Base-by-base conservation (phyloP, 495 filamentous ascomycete genomes). In the Penicillium antarcticum region DNA sequence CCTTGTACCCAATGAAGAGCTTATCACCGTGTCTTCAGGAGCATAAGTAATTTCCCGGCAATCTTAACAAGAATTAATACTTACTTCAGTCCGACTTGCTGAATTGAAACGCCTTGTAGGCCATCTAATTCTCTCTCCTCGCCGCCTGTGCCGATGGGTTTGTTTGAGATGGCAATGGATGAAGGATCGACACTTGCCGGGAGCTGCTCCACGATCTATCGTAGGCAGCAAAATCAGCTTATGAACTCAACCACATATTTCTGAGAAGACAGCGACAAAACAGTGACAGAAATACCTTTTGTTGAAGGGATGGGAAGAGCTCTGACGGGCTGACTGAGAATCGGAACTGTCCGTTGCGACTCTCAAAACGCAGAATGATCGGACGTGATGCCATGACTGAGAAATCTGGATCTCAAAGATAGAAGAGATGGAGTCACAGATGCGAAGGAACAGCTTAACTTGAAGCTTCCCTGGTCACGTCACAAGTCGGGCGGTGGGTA, bases 21-120 rank as follows among this genome's bases (percentile, higher is more conserved):
- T 95, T 82, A 57, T 95, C 91, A 34, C 94, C 94, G 67, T 99
- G 89, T 44, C 91, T 97, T 17, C 4, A 37, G 35, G 16, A 6
- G 43, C 21, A 35, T 51, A 18, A 24, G 38, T 34, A 16, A 29
- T 18, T 31, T 17, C 29, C 12, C 11, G 0, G 41, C 38, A 12
- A 42, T n/a, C 16, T 17, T 43, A 45, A 8, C 5, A 31, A 14
- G 17, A 38, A 45, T 37, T 21, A 19, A 2, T 12, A 61, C 76
- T 65, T 72, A 88, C 89, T 74, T 84, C 34, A 96, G 69, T 35
- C 86, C 87, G 48, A 91, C 83, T 61, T 82, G 77, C 26, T 82
- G 70, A 57, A 97, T 76, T 48, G 84, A 77, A 58, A 87, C 79
- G 33, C 78, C 80, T 42, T 80, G 73, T 39, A 98, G 78, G 34